These are phyloP conservation scores for Aspergillaceae sp. DNA, from an alignment of 2,329 filamentous ascomycete genomes.

Conservation along the genomic window DNA sequence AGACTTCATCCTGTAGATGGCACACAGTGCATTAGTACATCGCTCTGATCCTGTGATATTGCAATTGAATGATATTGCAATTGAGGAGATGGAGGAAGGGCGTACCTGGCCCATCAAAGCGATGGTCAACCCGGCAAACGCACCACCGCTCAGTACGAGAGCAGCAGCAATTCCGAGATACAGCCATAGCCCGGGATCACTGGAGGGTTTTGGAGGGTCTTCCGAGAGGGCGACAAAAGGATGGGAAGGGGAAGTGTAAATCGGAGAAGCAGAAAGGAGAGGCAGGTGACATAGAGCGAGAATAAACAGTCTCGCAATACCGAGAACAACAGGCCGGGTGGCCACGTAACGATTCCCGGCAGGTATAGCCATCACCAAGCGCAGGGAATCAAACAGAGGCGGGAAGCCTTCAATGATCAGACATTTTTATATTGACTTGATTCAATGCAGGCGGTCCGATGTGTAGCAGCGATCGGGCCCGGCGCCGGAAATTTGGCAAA, in stretches of 20 bases:
- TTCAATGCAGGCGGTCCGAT: no score
- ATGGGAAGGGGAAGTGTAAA: conserved; percentile 11
- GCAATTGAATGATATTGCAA: no score
- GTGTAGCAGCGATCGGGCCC: no score
- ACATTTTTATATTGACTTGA: neutral
- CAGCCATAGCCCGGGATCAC: conserved; percentile 65
- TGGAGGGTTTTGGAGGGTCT: conserved; percentile 43
- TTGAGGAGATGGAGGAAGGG: neutral
- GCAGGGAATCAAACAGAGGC: neutral
- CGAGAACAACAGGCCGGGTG: conserved; percentile 31
- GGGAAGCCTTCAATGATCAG: neutral
- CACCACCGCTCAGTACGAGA: conserved; percentile 79
- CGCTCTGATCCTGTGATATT: neutral
- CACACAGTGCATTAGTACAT: neutral
- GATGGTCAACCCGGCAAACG: conserved; percentile 82
- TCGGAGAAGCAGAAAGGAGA: conserved; percentile 30
- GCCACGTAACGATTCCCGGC: conserved; percentile 24
- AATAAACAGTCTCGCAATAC: conserved; percentile 34
- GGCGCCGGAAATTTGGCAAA: neutral
- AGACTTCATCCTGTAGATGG: conserved; percentile 68
- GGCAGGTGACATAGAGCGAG: conserved; percentile 31
- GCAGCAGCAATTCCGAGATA: conserved; percentile 70
- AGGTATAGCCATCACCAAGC: conserved; percentile 19
- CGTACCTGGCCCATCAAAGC: conserved; percentile 54
- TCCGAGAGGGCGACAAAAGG: conserved; percentile 10